Conservation (phyloP, 306 rosid genomes). For the Rubus parviflorus region DNA sequence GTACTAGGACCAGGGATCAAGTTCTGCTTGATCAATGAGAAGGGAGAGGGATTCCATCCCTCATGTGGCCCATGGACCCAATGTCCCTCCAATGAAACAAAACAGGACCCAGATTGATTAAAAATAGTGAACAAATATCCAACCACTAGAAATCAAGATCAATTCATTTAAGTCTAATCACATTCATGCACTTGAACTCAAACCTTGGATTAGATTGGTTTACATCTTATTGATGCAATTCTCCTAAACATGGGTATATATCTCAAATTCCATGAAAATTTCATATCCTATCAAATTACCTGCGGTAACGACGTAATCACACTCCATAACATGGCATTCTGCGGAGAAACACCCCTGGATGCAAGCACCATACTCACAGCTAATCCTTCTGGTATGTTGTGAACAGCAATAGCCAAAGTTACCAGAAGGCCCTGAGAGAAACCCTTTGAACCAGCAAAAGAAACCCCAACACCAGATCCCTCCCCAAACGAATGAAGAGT, state of each 20-base stretch:
- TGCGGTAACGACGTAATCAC: conserved; percentile 97
- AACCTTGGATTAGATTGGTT: background rate
- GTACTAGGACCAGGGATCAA: background rate
- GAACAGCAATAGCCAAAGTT: conserved; percentile 96
- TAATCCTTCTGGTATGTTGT: conserved; percentile 98
- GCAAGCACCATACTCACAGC: conserved; percentile 99
- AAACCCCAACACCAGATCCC: conserved; percentile 99
- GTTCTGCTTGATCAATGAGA: background rate
- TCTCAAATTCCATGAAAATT: background rate
- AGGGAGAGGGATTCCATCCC: background rate
- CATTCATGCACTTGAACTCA: background rate
- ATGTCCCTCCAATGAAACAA: background rate
- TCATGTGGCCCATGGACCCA: background rate
- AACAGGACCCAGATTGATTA: background rate
- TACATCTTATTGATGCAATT: background rate
- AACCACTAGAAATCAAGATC: background rate
- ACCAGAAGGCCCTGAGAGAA: conserved; percentile 96
- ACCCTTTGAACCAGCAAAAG: conserved; percentile 97
- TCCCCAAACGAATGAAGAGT: conserved; percentile 99
- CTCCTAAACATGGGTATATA: background rate
- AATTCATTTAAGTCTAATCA: background rate
- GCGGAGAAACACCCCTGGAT: conserved; percentile 97
- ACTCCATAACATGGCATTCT: conserved; percentile 98
- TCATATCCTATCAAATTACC: conserved; percentile 44
- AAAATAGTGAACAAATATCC: background rate